These are phyloP conservation scores for Periglandula ipomoeae DNA, from an alignment of 2,329 filamentous ascomycete species.

Conservation along the genomic window DNA sequence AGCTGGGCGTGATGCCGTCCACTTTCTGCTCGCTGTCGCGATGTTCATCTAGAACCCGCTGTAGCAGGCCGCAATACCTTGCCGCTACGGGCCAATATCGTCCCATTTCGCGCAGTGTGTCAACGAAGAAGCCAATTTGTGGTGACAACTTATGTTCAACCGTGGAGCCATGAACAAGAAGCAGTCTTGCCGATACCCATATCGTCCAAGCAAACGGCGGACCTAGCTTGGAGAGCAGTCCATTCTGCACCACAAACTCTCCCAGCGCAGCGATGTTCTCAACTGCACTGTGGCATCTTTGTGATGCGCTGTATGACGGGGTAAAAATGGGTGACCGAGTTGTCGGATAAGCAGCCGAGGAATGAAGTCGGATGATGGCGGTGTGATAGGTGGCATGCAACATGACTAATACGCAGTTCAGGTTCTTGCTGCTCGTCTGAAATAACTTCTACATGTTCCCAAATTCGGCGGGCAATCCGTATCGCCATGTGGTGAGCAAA, in stretches of 20 bases:
- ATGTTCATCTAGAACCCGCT: constrained; percentile 80
- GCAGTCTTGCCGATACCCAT: constrained; percentile 80
- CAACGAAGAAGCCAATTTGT: constrained; percentile 73
- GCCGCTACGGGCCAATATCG: constrained; percentile 78
- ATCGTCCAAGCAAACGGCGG: constrained; percentile 87
- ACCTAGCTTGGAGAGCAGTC: constrained; percentile 69
- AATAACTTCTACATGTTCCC: constrained; percentile 77
- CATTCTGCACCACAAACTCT: constrained; percentile 67
- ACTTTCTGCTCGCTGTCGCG: constrained; percentile 66
- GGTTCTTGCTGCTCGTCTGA: constrained; percentile 56
- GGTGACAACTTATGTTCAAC: constrained; percentile 76
- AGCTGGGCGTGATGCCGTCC: constrained; percentile 68
- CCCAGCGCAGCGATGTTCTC: constrained; percentile 72
- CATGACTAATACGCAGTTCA: constrained; percentile 84
- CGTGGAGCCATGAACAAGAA: constrained; percentile 84
- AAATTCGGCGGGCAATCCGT: constrained; percentile 72
- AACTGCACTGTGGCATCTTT: constrained; percentile 74
- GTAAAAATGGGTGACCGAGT: constrained; percentile 84
- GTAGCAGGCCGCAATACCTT: constrained; percentile 70
- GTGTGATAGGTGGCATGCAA: constrained; percentile 85
- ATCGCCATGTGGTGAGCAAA: constrained; percentile 74
- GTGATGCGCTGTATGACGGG: constrained; percentile 75
- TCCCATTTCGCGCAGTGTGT: constrained; percentile 72
- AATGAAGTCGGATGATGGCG: constrained; percentile 81
- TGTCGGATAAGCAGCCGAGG: constrained; percentile 85